Base-by-base conservation (phyloP, 1,284 basidiomycete genomes). In the Leccinum cinnamomeum region DNA sequence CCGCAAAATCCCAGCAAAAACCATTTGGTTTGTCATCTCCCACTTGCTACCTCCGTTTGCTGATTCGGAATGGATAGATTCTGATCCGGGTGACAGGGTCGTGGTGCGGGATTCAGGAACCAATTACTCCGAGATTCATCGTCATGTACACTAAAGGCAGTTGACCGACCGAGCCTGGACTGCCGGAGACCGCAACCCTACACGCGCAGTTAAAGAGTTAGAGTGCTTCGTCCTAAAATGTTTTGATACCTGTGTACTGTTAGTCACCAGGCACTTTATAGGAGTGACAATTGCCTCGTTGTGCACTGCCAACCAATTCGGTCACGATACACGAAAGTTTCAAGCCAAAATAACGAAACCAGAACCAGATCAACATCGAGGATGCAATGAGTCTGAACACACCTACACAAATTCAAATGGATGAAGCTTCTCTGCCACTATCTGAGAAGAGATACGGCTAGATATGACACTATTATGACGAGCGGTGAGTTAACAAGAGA, bases 31-130 rank as follows among this genome's bases (percentile, higher is more conserved):
- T 62, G 74, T 75, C 65, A 63, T 65, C 61, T 67, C 64, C 64
- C 64, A 67, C 57, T 35, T 59, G 46, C 56, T 39, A 63, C 70
- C 59, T 73, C 65, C 71, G 65, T 60, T 63, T 70, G 69, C 70
- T 77, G 65, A 75, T 74, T 33, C 30, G 60, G 64, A 67, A 65
- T 37, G 20, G 25, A 61, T 39, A 74, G 72, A 56, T 74, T 73
- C 66, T 77, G 65, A 71, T 71, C 30, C 30, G 64, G 73, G 65
- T 11, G 69, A 75, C 64, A 56, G 54, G 37, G 68, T 74, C 46
- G 73, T 74, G 57, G 75, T 77, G 62, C 75, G 74, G 57, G 65
- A 75, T 59, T 53, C 72, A 62, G 72, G 75, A 64, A 76, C 72
- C 18, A 67, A 30, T 74, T 56, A 70, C 66, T 59, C 72, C 72